Base-by-base conservation (phyloP, 805 yeast species). In the Kazachstania martiniae region DNA sequence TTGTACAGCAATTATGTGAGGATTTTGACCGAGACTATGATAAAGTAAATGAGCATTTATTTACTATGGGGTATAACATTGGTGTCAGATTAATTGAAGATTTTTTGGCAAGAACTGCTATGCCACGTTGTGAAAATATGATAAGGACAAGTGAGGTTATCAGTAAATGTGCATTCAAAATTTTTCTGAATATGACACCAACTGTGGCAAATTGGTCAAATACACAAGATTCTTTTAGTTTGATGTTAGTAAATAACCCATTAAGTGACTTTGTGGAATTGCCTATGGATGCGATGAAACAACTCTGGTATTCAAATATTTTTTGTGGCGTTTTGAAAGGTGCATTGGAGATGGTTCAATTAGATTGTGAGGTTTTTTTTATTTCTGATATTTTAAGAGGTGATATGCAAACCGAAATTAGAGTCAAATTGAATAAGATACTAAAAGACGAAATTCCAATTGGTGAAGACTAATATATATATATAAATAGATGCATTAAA, bases 371-470 rank as follows among this genome's bases (percentile, higher is more conserved):
- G 35, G 85, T 77, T 2, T 63, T 60, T 42, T 91, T 87, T 51
- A 71, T 84, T 2, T 72, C 77, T 43, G 98, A 91, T 51, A 74
- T 68, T 2, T 62, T 91, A 30, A 70, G 86, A 41, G 97, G 96
- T 0, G 89, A 85, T 44, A 77, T 76, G 9, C 61, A 60, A 18
- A 89, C 96, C 0, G 96, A 86, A 49, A 60, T 91, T 34, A 68
- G 79, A 39, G 71, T 91, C 28, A 75, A 74, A 46, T 62, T 91
- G 42, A 62, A 75, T 29, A 77, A 69, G 46, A 70, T 85, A 3
- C 62, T 89, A 44, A 85, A 81, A 50, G 98, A 91, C 52, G 98
- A 91, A 61, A 79, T 91, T 28, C 98, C 98, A 10, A 93, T 94
- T 5, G 98, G 97, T 16, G 97, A 91, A 56, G 95, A 87, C 42